phyloP scores from a whole-genome alignment of 371 early-diverging fungal genomes.

The Zopfochytrium polystomum region DNA sequence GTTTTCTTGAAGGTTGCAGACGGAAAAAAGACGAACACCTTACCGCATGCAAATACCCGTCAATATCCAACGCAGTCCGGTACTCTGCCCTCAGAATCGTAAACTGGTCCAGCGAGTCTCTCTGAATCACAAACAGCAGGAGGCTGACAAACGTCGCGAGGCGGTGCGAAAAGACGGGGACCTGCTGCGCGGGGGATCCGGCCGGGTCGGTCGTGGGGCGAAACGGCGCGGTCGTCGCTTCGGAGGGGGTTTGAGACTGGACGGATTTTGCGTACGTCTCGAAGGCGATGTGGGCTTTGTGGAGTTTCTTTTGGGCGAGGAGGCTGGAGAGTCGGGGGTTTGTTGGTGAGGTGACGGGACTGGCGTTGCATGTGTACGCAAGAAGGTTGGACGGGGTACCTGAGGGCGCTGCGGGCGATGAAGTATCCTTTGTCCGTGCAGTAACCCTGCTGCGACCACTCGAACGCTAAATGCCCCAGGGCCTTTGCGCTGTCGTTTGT shows the following conservation, averaged over 20 bases:
- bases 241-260: not conserved
- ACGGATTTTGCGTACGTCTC: conserved; percentile 54
- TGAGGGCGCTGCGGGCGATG: conserved; percentile 75
- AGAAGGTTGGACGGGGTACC: too few relatives aligned
- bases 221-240: conserved; percentile 9
- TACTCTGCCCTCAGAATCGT: conserved; percentile 59
- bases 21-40: conserved; percentile 1
- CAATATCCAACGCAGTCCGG: conserved; percentile 49
- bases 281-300: conserved; percentile 67
- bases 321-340: conserved; percentile 32
- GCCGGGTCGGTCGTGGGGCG: conserved; percentile 20
- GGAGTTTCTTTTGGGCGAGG: conserved; percentile 67
- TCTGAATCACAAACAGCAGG: conserved; percentile 64
- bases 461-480: conserved; percentile 67
- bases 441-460: conserved; percentile 64
- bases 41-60: conserved; percentile 27
- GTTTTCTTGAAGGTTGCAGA: not conserved
- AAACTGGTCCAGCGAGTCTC: conserved; percentile 62
- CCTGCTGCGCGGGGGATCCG: conserved; percentile 12
- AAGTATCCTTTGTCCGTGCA: conserved; percentile 66
- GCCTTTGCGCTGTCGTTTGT: conserved; percentile 67
- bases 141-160: conserved; percentile 71
- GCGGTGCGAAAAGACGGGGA: conserved; percentile 52
- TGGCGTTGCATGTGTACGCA: too few relatives aligned
- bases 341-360: conserved; percentile 1